Evolutionary conservation across 2,329 filamentous ascomycete genomes (phyloP).

Genomic region (Colletotrichum acutatum): DNA sequence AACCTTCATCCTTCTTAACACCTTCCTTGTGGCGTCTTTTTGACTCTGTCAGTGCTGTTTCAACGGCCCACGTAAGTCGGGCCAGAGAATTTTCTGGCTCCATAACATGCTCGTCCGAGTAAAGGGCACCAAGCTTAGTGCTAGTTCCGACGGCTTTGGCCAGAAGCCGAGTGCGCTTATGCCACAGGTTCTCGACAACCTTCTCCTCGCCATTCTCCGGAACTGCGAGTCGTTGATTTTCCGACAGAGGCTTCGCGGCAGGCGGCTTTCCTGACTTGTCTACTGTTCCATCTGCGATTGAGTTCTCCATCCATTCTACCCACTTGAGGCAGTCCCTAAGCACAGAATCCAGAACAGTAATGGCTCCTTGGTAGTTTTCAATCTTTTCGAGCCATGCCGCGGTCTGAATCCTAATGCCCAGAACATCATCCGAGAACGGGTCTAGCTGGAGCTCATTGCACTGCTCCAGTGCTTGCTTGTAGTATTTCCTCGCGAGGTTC

Average conservation of each 20-base stretch:
- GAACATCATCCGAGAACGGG: constrained; percentile 88
- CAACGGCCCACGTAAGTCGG: constrained; percentile 82
- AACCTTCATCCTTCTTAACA: constrained; percentile 75
- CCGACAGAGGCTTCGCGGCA: constrained; percentile 9
- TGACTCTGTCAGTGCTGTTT: constrained; percentile 80
- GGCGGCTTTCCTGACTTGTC: constrained; percentile 51
- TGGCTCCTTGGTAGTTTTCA: constrained; percentile 74
- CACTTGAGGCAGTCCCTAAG: constrained; percentile 74
- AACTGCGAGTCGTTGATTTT: constrained; percentile 24
- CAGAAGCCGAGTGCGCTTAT: constrained; percentile 73
- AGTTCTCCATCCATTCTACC: constrained; percentile 65
- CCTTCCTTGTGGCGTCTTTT: constrained; percentile 74
- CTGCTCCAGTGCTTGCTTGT: constrained; percentile 80
- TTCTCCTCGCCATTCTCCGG: constrained; percentile 42
- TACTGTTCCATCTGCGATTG: constrained; percentile 57
- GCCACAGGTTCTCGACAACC: constrained; percentile 61
- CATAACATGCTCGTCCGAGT: constrained; percentile 79
- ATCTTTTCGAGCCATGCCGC: constrained; percentile 84
- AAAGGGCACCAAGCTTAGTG: constrained; percentile 87
- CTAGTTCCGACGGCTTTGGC: constrained; percentile 80
- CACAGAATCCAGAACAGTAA: constrained; percentile 82
- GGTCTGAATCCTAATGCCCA: constrained; percentile 88
- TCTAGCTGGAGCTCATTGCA: constrained; percentile 82
- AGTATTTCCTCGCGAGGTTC: constrained; percentile 83
- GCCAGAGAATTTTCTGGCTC: constrained; percentile 81